These are phyloP conservation scores for Fusarium compactum DNA, from an alignment of 2,329 filamentous ascomycete species.

Conservation along the genomic window DNA sequence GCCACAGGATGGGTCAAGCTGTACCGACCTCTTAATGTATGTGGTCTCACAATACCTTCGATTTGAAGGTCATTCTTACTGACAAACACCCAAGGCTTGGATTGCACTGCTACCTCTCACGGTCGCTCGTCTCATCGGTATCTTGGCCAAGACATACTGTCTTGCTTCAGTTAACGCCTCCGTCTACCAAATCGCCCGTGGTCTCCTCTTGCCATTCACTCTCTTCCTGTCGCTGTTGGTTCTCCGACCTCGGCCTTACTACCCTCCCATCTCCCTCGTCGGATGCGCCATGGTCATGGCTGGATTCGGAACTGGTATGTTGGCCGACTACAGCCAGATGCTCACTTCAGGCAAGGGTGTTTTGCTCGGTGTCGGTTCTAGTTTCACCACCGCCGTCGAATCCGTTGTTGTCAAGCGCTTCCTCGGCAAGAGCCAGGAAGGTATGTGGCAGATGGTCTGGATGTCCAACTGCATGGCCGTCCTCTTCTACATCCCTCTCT, in stretches of 20 bases:
- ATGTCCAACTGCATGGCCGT: conserved; percentile 47
- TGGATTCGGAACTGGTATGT: conserved; percentile 46
- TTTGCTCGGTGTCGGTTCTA: conserved; percentile 44
- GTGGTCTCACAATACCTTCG: background rate
- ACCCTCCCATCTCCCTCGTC: conserved; percentile 44
- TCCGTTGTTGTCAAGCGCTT: conserved; percentile 46
- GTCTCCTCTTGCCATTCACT: conserved; percentile 44
- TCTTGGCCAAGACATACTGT: conserved; percentile 47
- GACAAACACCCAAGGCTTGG: conserved; percentile 36
- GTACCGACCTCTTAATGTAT: conserved; percentile 39
- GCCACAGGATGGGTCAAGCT: conserved; percentile 46
- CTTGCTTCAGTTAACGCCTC: conserved; percentile 47
- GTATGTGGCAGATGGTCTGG: conserved; percentile 49
- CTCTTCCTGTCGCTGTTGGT: conserved; percentile 45
- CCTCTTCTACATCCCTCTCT: conserved; percentile 44
- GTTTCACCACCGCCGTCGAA: conserved; percentile 46
- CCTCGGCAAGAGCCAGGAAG: conserved; percentile 45
- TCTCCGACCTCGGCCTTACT: conserved; percentile 46
- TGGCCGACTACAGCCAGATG: conserved; percentile 47
- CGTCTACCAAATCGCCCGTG: conserved; percentile 46
- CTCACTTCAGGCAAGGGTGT: conserved; percentile 46
- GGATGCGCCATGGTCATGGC: conserved; percentile 47
- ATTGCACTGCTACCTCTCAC: conserved; percentile 44
- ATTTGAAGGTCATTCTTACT: background rate
- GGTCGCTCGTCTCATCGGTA: conserved; percentile 43